Percentiles rank a stretch among this genome's conserved stretches.
These are phyloP conservation scores for Pouteria campechiana DNA, from an alignment of 179 eudicot genomes.

Conservation along the genomic window DNA sequence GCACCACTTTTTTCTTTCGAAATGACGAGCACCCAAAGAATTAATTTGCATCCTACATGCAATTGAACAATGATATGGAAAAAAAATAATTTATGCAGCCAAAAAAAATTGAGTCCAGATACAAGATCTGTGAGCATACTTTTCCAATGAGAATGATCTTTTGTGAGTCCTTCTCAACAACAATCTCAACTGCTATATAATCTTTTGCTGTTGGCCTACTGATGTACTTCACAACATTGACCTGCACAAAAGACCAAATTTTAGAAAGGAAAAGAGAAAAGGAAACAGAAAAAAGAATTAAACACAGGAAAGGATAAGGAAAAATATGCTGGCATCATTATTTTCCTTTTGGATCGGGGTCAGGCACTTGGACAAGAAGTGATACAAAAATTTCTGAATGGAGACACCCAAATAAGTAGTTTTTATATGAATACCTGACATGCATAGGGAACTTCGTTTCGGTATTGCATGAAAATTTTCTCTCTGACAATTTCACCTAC, in stretches of 20 bases:
- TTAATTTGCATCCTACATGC: too few relatives aligned
- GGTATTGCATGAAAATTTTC: conserved; percentile 88
- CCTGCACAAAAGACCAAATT: conserved; percentile 26
- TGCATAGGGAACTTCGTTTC: conserved; percentile 94
- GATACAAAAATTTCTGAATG: too few relatives aligned
- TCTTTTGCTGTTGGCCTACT: conserved; percentile 86
- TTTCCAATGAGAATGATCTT: conserved; percentile 93
- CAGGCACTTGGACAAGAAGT: too few relatives aligned
- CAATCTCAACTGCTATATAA: conserved; percentile 88
- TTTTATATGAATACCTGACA: conserved; percentile 47
- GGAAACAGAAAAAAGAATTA: background rate
- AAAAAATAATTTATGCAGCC: too few relatives aligned
- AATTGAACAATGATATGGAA: too few relatives aligned
- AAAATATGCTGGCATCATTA: too few relatives aligned
- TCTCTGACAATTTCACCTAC: conserved; percentile 88
- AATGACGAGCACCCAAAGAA: too few relatives aligned
- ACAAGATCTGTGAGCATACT: conserved; percentile 48
- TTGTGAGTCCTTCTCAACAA: conserved; percentile 85
- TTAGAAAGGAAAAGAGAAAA: background rate
- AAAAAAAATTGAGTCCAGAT: too few relatives aligned
- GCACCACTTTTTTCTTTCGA: too few relatives aligned
- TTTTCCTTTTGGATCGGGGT: too few relatives aligned
- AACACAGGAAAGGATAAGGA: too few relatives aligned
- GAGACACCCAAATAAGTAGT: background rate
- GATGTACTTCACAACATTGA: conserved; percentile 79